phyloP scores from a whole-genome alignment of 345 rosid genomes.

The Syzygium oleosum region DNA sequence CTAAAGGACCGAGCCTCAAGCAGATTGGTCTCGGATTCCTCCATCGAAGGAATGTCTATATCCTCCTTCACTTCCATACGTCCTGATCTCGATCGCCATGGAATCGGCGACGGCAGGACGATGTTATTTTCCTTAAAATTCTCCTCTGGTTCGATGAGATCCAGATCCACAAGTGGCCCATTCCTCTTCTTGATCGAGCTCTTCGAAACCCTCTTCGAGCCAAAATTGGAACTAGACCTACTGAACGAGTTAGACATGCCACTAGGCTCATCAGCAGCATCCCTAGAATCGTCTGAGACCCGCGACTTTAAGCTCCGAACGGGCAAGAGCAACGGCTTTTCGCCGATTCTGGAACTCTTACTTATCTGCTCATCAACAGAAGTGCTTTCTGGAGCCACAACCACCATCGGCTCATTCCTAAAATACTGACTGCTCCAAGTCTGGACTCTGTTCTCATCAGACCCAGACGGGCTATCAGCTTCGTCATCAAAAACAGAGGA shows the following conservation, averaged over 20 bases:
- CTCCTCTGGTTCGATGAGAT: slow-evolving; percentile 14
- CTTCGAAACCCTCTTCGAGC: slow-evolving; percentile 30
- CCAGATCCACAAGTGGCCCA: slow-evolving; percentile 16
- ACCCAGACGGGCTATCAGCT: slow-evolving; percentile 17
- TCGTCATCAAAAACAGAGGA: slow-evolving; percentile 88
- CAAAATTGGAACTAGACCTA: slow-evolving; percentile 8
- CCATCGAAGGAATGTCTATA: slow-evolving; percentile 14
- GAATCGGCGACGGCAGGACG: slow-evolving; percentile 93
- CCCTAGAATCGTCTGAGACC: slow-evolving; percentile 24
- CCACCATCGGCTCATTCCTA: slow-evolving; percentile 48
- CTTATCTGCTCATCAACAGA: slow-evolving; percentile 26
- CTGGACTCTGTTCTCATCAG: slow-evolving; percentile 24
- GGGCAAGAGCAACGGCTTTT: slow-evolving; percentile 75
- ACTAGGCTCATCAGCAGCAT: slow-evolving; percentile 7
- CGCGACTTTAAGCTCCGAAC: slow-evolving; percentile 71
- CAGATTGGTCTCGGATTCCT: slow-evolving; percentile 18
- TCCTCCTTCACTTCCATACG: slow-evolving; percentile 48
- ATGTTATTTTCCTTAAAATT: slow-evolving; percentile 21
- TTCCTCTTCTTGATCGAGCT: slow-evolving; percentile 3
- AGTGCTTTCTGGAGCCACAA: slow-evolving; percentile 34
- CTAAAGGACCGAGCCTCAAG: slow-evolving; percentile 11
- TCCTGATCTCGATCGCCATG: slow-evolving; percentile 92
- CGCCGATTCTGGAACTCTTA: slow-evolving; percentile 23
- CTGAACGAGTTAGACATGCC: slow-evolving; percentile 9
- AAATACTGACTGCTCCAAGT: slow-evolving; percentile 75